Percentiles rank a stretch among this genome's conserved stretches.
These are phyloP conservation scores for Pilatotrama ljubarskyi DNA, from an alignment of 768 basidiomycete genomes.

Conservation along the genomic window DNA sequence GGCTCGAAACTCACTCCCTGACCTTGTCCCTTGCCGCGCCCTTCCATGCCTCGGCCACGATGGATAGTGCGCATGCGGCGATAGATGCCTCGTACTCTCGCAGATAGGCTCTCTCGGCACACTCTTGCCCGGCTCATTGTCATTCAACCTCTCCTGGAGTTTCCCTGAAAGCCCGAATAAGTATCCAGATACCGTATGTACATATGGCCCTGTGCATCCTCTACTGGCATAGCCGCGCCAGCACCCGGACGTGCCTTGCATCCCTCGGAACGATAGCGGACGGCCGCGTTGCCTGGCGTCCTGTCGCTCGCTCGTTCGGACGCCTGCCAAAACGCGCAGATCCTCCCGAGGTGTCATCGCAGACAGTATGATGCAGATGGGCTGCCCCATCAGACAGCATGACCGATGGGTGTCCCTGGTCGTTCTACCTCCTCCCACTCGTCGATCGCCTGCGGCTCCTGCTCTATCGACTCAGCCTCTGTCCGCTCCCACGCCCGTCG, in stretches of 20 bases:
- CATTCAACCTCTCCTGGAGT: neutral
- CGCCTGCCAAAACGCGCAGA: neutral
- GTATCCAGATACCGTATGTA: too few species aligned
- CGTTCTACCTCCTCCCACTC: constrained; percentile 49
- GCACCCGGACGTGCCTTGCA: too few species aligned
- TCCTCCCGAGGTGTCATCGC: neutral
- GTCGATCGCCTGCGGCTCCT: constrained; percentile 33
- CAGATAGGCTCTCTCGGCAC: neutral
- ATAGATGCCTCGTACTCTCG: neutral
- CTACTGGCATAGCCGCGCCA: too few species aligned
- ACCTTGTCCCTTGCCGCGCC: neutral
- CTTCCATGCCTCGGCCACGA: neutral
- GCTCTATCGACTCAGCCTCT: constrained; percentile 12
- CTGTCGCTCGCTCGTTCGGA: neutral
- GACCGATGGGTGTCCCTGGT: constrained; percentile 11
- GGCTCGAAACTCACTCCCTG: too few species aligned
- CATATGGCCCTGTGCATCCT: too few species aligned
- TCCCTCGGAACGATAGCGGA: too few species aligned
- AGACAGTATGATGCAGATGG: neutral
- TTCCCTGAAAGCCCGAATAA: neutral
- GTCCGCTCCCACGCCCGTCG: constrained; percentile 5
- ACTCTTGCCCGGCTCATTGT: neutral
- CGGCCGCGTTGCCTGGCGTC: too few species aligned
- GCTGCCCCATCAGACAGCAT: constrained; percentile 2
- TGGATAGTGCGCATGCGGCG: neutral